A percentile compares a stretch with the other conserved stretches of the same genome.
Conservation (phyloP, 495 filamentous ascomycete species). For the Penicillium soppii region DNA sequence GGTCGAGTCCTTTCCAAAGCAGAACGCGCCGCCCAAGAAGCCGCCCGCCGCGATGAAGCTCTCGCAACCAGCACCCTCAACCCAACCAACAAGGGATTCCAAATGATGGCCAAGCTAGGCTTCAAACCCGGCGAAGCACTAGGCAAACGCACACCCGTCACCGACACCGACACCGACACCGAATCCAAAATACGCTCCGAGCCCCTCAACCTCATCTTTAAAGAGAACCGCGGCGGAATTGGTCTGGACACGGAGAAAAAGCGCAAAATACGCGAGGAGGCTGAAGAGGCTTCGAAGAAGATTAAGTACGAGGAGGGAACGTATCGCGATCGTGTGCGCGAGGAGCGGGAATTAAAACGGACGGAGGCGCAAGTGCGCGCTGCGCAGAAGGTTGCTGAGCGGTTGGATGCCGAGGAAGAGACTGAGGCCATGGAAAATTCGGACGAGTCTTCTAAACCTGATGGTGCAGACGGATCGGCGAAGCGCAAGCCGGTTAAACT, state of each 20-base stretch:
- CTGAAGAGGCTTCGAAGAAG: slow-evolving; percentile 58
- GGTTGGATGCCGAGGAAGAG: slow-evolving; percentile 52
- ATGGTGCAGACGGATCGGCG: not conserved
- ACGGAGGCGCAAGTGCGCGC: slow-evolving; percentile 64
- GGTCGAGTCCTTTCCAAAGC: slow-evolving; percentile 67
- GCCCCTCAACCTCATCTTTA: slow-evolving; percentile 67
- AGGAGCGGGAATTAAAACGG: slow-evolving; percentile 70
- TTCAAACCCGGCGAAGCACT: slow-evolving; percentile 72
- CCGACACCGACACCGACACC: not conserved
- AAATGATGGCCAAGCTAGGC: slow-evolving; percentile 97
- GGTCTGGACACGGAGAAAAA: slow-evolving; percentile 81
- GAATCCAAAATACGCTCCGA: slow-evolving; percentile 47
- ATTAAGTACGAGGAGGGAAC: slow-evolving; percentile 66
- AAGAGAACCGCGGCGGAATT: slow-evolving; percentile 83
- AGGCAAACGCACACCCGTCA: slow-evolving; percentile 49
- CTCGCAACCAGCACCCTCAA: slow-evolving; percentile 67
- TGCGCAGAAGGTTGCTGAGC: slow-evolving; percentile 81
- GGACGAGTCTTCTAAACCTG: not conserved
- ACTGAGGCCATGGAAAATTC: slow-evolving; percentile 12
- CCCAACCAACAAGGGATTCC: slow-evolving; percentile 72
- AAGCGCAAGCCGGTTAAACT: slow-evolving; percentile 43
- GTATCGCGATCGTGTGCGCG: slow-evolving; percentile 70
- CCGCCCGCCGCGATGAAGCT: slow-evolving; percentile 68
- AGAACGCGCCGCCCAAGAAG: slow-evolving; percentile 70
- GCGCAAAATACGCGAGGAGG: slow-evolving; percentile 70